A percentile compares a stretch with the other conserved stretches of the same genome.
Conservation (phyloP, 129 eudicot species). For the Centrapalus pauciflorus region DNA sequence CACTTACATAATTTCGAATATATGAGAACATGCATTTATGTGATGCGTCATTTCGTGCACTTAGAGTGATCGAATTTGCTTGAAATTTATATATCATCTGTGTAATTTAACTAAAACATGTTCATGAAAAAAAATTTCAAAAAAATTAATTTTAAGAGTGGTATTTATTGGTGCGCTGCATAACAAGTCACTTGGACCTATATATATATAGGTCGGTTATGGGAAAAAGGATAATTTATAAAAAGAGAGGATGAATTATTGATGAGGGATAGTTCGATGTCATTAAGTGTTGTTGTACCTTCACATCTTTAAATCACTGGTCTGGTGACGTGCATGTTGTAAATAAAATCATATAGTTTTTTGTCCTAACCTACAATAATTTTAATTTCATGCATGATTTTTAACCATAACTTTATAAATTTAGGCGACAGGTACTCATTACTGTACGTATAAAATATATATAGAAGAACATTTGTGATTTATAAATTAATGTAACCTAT, state of each 20-base stretch:
- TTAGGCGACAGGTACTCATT: neutral
- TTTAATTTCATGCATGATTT: constrained; percentile 9
- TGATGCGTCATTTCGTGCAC: too few relatives aligned
- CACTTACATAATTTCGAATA: too few relatives aligned
- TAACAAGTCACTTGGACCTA: too few relatives aligned
- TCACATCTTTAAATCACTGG: constrained; percentile 3
- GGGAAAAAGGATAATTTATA: neutral
- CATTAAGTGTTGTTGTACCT: constrained; percentile 17
- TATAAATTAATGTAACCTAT: too few relatives aligned
- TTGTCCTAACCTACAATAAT: neutral
- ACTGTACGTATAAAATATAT: neutral
- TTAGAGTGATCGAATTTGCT: too few relatives aligned
- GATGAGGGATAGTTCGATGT: constrained; percentile 1
- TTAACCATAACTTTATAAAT: neutral
- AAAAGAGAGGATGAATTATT: constrained; percentile 8
- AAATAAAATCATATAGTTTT: neutral
- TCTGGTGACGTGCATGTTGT: constrained; percentile 8
- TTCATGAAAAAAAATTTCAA: too few relatives aligned
- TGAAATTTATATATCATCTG: too few relatives aligned
- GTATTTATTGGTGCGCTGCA: too few relatives aligned
- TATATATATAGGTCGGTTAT: too few relatives aligned
- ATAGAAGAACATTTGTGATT: neutral
- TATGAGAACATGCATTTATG: too few relatives aligned
- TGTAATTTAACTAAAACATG: too few relatives aligned
- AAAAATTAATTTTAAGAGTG: too few relatives aligned